Evolutionary conservation across 768 basidiomycete genomes (phyloP).

Genomic region (Boletus patriciae): DNA sequence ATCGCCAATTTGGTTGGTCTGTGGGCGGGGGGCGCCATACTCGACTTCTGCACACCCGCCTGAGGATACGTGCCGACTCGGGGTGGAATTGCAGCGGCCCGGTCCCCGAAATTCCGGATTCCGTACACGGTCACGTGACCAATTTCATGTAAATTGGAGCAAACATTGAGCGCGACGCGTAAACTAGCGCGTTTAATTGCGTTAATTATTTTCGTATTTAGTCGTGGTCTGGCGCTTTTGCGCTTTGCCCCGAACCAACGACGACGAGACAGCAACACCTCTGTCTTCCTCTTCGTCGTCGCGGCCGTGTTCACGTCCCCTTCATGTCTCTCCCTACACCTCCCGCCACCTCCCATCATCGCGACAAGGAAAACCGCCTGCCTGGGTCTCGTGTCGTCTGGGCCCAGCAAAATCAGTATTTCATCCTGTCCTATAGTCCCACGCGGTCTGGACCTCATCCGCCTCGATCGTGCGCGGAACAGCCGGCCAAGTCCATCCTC

Average conservation of each 20-base stretch:
- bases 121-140: conserved; percentile 17
- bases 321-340: conserved; percentile 59
- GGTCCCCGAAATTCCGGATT: no score
- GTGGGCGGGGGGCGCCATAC: conserved; percentile 4
- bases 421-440: conserved; percentile 36
- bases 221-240: conserved; percentile 3
- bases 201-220: conserved; percentile 31
- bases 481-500: conserved; percentile 66
- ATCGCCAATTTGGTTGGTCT: neutral
- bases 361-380: conserved; percentile 52
- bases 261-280: conserved; percentile 15
- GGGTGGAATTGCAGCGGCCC: neutral
- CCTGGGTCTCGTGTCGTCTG: conserved; percentile 47
- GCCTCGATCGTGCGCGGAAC: conserved; percentile 39
- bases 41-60: no score
- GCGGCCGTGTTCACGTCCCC: conserved; percentile 8
- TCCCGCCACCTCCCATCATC: conserved; percentile 56
- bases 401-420: conserved; percentile 53
- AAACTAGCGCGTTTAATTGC: conserved; percentile 40
- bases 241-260: conserved; percentile 13
- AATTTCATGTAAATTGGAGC: conserved; percentile 12
- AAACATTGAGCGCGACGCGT: conserved; percentile 44
- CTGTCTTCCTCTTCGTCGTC: conserved; percentile 6
- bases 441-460: conserved; percentile 23
- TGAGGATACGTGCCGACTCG: no score